These are phyloP conservation scores for Isoetes engelmannii DNA, from an alignment of 83 land plant genomes.

Conservation along the genomic window DNA sequence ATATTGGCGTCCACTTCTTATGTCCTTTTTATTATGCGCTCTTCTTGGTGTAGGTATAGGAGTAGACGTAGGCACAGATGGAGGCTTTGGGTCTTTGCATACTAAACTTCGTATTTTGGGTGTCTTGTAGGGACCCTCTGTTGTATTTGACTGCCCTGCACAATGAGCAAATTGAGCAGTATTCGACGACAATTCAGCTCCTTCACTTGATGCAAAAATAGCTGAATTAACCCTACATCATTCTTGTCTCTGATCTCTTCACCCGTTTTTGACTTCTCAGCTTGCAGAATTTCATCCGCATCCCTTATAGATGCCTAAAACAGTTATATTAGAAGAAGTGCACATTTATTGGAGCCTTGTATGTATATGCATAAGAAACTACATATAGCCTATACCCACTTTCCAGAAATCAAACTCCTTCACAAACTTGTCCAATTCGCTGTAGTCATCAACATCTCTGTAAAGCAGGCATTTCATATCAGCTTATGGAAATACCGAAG, in stretches of 20 bases:
- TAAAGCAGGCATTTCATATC: neutral
- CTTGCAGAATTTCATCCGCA: too few relatives aligned
- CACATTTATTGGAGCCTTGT: neutral
- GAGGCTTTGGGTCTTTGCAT: neutral
- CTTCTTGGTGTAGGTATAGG: neutral
- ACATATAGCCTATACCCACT: constrained; percentile 3
- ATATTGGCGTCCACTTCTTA: constrained; percentile 28
- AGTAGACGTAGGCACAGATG: neutral
- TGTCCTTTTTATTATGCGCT: constrained; percentile 13
- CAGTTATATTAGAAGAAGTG: neutral
- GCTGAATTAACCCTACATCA: too few relatives aligned
- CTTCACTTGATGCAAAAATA: constrained; percentile 10
- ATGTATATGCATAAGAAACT: neutral
- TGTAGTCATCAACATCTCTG: constrained; percentile 14
- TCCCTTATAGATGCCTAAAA: neutral
- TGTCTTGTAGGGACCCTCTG: neutral
- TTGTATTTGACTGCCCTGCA: constrained; percentile 13
- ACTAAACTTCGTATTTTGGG: neutral
- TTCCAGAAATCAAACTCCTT: constrained; percentile 27
- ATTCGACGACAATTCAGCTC: constrained; percentile 11
- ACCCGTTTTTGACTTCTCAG: too few relatives aligned
- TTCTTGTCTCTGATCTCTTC: too few relatives aligned
- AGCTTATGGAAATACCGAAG: neutral
- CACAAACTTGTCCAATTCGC: constrained; percentile 18
- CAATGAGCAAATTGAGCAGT: neutral